These are phyloP conservation scores for Davidsoniella eucalypti DNA, from an alignment of 2,329 filamentous ascomycete species.

Conservation along the genomic window DNA sequence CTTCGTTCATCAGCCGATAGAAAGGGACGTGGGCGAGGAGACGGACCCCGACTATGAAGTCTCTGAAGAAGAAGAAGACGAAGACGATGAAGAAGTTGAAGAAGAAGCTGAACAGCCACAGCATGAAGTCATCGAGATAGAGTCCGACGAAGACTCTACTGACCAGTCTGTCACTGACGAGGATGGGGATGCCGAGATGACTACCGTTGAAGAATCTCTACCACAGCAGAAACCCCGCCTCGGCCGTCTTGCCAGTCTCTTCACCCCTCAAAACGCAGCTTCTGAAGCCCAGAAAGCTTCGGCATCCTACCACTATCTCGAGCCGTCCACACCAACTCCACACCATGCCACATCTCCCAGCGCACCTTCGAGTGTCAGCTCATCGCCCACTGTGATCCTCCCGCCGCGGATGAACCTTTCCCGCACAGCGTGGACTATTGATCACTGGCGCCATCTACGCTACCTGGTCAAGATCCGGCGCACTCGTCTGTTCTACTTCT, in stretches of 20 bases:
- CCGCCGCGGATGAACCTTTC: conserved; percentile 20
- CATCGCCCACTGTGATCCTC: conserved; percentile 15
- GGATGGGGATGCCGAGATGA: neutral
- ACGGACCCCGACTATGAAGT: conserved; percentile 7
- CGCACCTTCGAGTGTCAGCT: conserved; percentile 17
- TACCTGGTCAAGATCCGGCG: conserved; percentile 33
- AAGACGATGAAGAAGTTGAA: neutral
- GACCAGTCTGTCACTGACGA: neutral
- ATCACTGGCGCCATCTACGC: conserved; percentile 39
- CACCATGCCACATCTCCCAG: neutral
- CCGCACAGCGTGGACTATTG: conserved; percentile 29
- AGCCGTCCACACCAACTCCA: neutral
- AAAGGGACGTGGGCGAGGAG: conserved; percentile 7
- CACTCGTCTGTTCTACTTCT: conserved; percentile 24
- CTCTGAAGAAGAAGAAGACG: neutral
- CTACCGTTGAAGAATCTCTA: neutral
- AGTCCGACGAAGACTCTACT: conserved; percentile 1
- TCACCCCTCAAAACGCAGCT: conserved; percentile 2
- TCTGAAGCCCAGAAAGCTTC: conserved; percentile 4
- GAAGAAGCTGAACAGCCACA: neutral
- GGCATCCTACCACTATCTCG: conserved; percentile 10
- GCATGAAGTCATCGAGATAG: neutral
- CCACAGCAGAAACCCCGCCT: neutral
- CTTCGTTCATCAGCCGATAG: conserved; percentile 12
- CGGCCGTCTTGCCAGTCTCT: conserved; percentile 7